These are phyloP conservation scores for Monosporascus sp. DNA, from an alignment of 2,329 filamentous ascomycete genomes.

Conservation along the genomic window DNA sequence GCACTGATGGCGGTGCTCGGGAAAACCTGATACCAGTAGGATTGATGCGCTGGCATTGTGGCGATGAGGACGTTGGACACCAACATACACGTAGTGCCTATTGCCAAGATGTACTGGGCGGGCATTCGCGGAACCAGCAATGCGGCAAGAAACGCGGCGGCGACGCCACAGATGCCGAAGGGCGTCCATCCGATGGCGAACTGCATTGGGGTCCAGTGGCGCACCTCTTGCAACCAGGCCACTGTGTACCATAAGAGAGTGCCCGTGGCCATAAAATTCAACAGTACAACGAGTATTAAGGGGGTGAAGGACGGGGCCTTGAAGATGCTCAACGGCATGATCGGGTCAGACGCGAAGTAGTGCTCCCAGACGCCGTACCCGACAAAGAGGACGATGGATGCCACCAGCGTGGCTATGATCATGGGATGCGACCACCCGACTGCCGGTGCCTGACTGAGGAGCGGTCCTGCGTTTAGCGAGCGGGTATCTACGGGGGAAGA, in stretches of 20 bases:
- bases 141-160: conserved; percentile 33
- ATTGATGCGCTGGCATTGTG: conserved; percentile 40
- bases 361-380: conserved; percentile 38
- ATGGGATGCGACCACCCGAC: conserved; percentile 40
- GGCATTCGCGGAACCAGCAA: conserved; percentile 41
- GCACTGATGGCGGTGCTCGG: conserved; percentile 27
- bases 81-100: conserved; percentile 31
- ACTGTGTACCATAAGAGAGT: conserved; percentile 44
- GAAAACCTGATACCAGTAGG: conserved; percentile 39
- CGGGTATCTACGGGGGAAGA: background rate
- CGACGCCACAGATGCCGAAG: conserved; percentile 32
- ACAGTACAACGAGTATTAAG: conserved; percentile 36
- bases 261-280: conserved; percentile 43
- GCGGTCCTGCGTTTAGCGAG: background rate
- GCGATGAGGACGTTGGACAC: conserved; percentile 31
- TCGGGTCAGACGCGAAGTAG: conserved; percentile 31
- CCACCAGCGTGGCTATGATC: conserved; percentile 33
- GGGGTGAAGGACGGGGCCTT: conserved; percentile 37
- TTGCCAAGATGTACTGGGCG: conserved; percentile 42
- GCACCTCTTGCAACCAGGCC: conserved; percentile 38
- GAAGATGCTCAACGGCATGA: conserved; percentile 42
- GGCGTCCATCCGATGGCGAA: conserved; percentile 35
- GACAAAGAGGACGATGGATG: conserved; percentile 25
- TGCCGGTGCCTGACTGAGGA: conserved; percentile 33
- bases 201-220: conserved; percentile 34